Evolutionary conservation across 305 asterid species (phyloP).

Genomic region (Andrographis paniculata): DNA sequence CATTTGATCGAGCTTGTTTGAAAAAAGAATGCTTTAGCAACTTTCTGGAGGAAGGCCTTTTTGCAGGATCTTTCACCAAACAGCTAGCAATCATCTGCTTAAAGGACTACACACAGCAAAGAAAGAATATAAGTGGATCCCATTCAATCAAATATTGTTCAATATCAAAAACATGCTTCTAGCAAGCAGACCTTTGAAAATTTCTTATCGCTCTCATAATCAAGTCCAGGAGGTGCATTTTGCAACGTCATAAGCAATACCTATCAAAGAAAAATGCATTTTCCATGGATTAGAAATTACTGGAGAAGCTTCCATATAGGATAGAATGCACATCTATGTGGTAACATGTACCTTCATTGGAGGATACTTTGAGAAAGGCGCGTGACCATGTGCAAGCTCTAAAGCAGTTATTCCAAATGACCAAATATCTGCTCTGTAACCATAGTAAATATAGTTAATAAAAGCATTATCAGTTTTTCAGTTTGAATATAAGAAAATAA

Average conservation of each 20-base stretch:
- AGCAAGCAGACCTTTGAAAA: conserved; percentile 70
- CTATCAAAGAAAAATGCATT: conserved; percentile 29
- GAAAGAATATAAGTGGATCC: conserved; percentile 15
- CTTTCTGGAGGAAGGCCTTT: conserved; percentile 87
- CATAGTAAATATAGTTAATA: conserved; percentile 15
- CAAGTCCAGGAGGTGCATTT: conserved; percentile 99
- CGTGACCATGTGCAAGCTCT: no score
- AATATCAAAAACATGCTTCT: conserved; percentile 4
- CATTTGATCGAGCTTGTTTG: conserved; percentile 93
- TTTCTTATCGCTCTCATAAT: conserved; percentile 89
- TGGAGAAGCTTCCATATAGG: conserved; percentile 12
- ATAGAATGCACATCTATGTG: conserved; percentile 1
- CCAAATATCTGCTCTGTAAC: conserved; percentile 94
- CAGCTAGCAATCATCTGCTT: conserved; percentile 97
- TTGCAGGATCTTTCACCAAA: conserved; percentile 91
- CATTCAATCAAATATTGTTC: conserved; percentile 17
- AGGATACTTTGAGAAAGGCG: no score
- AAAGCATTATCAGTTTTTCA: conserved; percentile 14
- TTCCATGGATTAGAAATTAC: conserved; percentile 2
- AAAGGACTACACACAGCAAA: conserved; percentile 51
- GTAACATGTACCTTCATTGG: conserved; percentile 77
- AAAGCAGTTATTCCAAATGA: no score
- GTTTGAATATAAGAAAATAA: conserved; percentile 16
- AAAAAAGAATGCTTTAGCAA: conserved; percentile 77
- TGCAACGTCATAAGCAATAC: conserved; percentile 97